Evolutionary conservation across 1,284 basidiomycete species (phyloP), one percentile per base, ranked within the genome.

Genomic region (Moesziomyces sp.): DNA sequence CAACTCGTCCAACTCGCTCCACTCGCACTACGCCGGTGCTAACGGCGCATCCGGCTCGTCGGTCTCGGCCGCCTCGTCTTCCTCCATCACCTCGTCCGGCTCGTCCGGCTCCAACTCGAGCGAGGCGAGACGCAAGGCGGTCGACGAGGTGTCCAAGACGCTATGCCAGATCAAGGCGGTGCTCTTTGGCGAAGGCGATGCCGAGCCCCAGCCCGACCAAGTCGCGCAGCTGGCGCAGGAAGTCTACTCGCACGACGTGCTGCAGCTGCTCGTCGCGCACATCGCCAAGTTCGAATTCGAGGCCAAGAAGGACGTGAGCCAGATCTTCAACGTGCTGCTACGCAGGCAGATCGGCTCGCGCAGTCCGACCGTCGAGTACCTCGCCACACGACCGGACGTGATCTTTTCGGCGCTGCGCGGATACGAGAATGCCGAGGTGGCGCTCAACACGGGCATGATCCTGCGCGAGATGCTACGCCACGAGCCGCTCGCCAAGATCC

Each of bases 361-460:
- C 24, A 92, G 89, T 85, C 97, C 97, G 10, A 99, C 96, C 0
- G 95, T 99, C 45, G 97, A 99, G 78, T 94, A 97, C 80, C 89
- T 99, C 18, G 88, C 89, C 30, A 89, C 89, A 30, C 91, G 92
- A 78, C 92, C 91, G 21, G 93, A 96, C 44, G 90, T 98, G 52
- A 88, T 99, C 63, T 97, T 97, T 82, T 89, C 91, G 6, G 89
- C 94, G 0, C 87, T 98, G 3, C 38, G 58, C 67, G 88, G 88
- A 2, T 99, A 99, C 83, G 91, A 91, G 84, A 94, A 97, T 79
- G 92, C 95, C 77, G 96, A 99, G 67, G 88, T 98, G 49, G 94
- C 95, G 6, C 88, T 99, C 62, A 99, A 99, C 83, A 98, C 97
- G 0, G 97, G 97, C 9, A 96, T 98, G 93, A 93, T 99, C 62